phyloP scores from a whole-genome alignment of 116 monocot species.

The Cymodocea nodosa region DNA sequence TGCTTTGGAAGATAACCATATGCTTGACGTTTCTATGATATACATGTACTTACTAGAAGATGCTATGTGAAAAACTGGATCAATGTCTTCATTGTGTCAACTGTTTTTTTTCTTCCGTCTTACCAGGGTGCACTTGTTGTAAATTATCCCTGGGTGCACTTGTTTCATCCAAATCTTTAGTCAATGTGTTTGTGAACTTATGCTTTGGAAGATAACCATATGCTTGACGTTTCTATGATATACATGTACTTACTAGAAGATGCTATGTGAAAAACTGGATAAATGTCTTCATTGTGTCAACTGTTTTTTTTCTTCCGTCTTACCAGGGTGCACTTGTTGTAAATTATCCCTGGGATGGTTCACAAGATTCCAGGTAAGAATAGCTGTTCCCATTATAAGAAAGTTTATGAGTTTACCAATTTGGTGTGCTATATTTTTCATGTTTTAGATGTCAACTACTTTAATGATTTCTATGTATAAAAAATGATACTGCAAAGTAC shows the following conservation, averaged over 20 bases:
- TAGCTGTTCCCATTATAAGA: not conserved
- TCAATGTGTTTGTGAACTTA: too few species aligned
- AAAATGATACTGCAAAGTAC: too few species aligned
- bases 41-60: not conserved
- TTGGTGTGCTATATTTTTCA: too few species aligned
- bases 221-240: not conserved
- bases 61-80: not conserved
- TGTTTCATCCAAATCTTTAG: too few species aligned
- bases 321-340: conserved; percentile 95
- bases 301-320: conserved; percentile 3
- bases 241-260: not conserved
- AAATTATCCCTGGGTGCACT: conserved; percentile 85
- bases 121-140: conserved; percentile 95
- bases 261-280: not conserved
- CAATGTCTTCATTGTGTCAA: not conserved
- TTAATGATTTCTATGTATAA: too few species aligned
- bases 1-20: too few species aligned
- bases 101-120: conserved; percentile 3
- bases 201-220: too few species aligned
- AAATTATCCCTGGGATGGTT: conserved; percentile 99
- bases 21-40: not conserved
- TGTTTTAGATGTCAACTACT: too few species aligned
- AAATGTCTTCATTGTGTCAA: not conserved
- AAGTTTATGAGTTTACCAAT: not conserved
- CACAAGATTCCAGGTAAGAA: conserved; percentile 51